Conservation (phyloP, 805 yeast genomes). For the Wickerhamiella occidentalis region DNA sequence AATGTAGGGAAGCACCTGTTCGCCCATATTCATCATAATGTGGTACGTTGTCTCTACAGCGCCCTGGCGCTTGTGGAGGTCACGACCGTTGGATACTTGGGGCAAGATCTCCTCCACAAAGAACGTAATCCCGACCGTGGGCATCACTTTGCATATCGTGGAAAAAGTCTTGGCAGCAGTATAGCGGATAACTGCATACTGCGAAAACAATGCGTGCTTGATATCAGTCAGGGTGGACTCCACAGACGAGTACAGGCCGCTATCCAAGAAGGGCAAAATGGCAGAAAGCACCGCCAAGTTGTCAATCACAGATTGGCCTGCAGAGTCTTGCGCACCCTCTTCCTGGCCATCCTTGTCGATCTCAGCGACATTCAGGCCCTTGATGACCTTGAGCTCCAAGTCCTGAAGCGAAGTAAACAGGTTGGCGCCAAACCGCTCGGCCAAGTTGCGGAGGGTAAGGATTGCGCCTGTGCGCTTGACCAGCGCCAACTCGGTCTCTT, state of each 20-base stretch:
- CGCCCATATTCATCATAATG: constrained; percentile 71
- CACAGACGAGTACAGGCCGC: constrained; percentile 35
- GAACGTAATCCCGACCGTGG: constrained; percentile 61
- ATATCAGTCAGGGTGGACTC: constrained; percentile 38
- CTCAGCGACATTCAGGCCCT: not conserved
- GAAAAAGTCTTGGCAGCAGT: constrained; percentile 86
- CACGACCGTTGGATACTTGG: constrained; percentile 63
- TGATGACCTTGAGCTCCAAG: constrained; percentile 24
- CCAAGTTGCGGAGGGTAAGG: constrained; percentile 49
- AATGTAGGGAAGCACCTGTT: constrained; percentile 81
- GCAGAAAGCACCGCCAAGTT: constrained; percentile 73
- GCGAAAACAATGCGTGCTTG: constrained; percentile 45
- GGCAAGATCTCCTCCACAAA: constrained; percentile 72
- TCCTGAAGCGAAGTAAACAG: constrained; percentile 56
- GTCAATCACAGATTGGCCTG: constrained; percentile 62
- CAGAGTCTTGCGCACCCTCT: constrained; percentile 31
- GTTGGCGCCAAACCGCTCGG: constrained; percentile 39
- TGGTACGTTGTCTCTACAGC: constrained; percentile 87
- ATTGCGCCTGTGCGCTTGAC: constrained; percentile 79
- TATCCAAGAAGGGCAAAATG: constrained; percentile 48
- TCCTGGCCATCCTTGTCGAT: constrained; percentile 13
- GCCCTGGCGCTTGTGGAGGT: constrained; percentile 71
- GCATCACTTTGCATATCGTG: constrained; percentile 54
- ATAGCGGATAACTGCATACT: constrained; percentile 74
- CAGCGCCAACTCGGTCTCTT: constrained; percentile 42